phyloP scores from a whole-genome alignment of 805 yeast genomes.

The Metschnikowia picachoensis region DNA sequence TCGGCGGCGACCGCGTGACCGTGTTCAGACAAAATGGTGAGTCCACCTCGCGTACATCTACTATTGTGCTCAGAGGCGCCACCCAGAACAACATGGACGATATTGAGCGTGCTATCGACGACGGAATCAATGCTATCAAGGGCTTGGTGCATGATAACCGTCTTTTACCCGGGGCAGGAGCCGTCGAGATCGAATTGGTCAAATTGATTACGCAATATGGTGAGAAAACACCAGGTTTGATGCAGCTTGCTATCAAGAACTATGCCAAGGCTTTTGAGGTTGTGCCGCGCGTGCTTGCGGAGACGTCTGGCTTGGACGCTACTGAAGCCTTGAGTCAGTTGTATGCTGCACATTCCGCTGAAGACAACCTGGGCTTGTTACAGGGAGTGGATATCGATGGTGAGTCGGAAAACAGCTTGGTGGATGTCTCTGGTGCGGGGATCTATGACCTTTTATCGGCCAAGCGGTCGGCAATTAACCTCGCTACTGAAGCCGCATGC shows the following conservation, averaged over 20 bases:
- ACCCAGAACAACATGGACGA: slow-evolving; percentile 92
- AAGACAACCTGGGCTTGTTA: slow-evolving; percentile 44
- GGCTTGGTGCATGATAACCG: slow-evolving; percentile 77
- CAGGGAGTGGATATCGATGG: slow-evolving; percentile 78
- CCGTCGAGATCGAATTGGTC: slow-evolving; percentile 85
- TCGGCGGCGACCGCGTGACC: slow-evolving; percentile 97
- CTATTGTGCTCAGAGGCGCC: slow-evolving; percentile 93
- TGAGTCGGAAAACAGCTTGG: slow-evolving; percentile 53
- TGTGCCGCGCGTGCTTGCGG: slow-evolving; percentile 87
- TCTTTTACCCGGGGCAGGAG: slow-evolving; percentile 94
- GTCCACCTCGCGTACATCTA: slow-evolving; percentile 74
- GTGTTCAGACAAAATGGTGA: slow-evolving; percentile 72
- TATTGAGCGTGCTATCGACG: slow-evolving; percentile 95
- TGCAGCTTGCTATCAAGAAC: slow-evolving; percentile 90
- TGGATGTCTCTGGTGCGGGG: slow-evolving; percentile 65
- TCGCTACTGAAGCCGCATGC: slow-evolving; percentile 93
- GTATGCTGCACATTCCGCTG: slow-evolving; percentile 76
- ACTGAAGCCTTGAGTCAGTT: slow-evolving; percentile 85
- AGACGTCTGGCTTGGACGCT: slow-evolving; percentile 89
- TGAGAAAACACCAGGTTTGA: slow-evolving; percentile 87
- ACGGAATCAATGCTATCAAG: slow-evolving; percentile 89
- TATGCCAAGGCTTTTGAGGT: slow-evolving; percentile 95
- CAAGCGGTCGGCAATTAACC: slow-evolving; percentile 81
- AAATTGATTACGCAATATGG: slow-evolving; percentile 78
- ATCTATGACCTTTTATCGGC: slow-evolving; percentile 77